Evolutionary conservation across 139 green algal species (phyloP).

Genomic region (Coccomyxa sp.): DNA sequence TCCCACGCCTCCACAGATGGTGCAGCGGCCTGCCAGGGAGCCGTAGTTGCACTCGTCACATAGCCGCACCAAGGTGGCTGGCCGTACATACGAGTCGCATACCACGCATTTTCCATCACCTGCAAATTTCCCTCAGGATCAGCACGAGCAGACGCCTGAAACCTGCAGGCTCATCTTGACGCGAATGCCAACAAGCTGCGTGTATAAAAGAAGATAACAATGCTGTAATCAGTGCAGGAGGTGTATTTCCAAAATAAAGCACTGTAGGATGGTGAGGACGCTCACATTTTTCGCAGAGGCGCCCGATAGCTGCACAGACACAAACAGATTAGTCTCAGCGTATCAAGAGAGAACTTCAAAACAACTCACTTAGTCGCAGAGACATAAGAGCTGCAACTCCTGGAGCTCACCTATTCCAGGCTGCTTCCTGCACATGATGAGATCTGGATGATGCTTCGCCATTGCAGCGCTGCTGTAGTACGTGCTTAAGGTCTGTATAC

Average conservation of each 20-base stretch:
- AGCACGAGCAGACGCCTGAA: slow-evolving; percentile 3
- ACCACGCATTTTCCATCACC: slow-evolving; percentile 96
- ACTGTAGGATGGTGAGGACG: background rate
- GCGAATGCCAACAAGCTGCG: background rate
- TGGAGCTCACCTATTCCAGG: slow-evolving; percentile 82
- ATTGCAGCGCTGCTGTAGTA: too few relatives aligned
- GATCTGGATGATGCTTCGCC: slow-evolving; percentile 86
- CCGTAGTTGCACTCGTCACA: slow-evolving; percentile 99
- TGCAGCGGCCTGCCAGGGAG: slow-evolving; percentile 89
- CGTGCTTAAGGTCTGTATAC: too few relatives aligned
- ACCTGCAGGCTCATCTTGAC: background rate
- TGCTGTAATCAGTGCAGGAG: too few relatives aligned
- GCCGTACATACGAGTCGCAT: slow-evolving; percentile 96
- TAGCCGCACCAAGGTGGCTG: slow-evolving; percentile 91
- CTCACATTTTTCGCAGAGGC: slow-evolving; percentile 91
- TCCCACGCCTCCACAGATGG: slow-evolving; percentile 93
- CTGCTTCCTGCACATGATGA: slow-evolving; percentile 99
- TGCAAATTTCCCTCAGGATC: slow-evolving; percentile 19
- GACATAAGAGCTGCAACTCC: background rate
- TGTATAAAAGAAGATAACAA: background rate
- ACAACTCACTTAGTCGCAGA: background rate
- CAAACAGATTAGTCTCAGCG: background rate
- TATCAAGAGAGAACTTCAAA: background rate
- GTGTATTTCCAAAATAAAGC: too few relatives aligned
- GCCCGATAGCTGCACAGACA: slow-evolving; percentile 78